A percentile compares a stretch with the other conserved stretches of the same genome.
Conservation (phyloP, 139 green algal species). For the Medakamo hakoo region DNA sequence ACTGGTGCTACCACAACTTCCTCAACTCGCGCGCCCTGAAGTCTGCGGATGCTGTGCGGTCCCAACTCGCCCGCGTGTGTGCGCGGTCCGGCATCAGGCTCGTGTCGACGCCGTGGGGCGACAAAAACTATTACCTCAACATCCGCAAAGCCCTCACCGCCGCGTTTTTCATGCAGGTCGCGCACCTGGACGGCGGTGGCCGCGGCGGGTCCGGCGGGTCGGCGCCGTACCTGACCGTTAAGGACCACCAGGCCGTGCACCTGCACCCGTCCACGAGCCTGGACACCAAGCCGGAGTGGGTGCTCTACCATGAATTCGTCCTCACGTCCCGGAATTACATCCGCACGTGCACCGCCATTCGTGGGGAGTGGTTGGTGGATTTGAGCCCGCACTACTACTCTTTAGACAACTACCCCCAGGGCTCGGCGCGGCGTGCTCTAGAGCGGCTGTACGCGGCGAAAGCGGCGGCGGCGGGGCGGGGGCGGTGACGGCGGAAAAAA, state of each 20-base stretch:
- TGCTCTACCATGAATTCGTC: slow-evolving; percentile 98
- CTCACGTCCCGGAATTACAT: slow-evolving; percentile 96
- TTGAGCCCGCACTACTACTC: slow-evolving; percentile 95
- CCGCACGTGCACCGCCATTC: slow-evolving; percentile 75
- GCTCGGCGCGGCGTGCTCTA: slow-evolving; percentile 62
- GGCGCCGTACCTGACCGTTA: slow-evolving; percentile 98
- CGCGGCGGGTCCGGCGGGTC: no score
- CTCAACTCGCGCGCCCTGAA: slow-evolving; percentile 86
- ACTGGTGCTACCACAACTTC: slow-evolving; percentile 96
- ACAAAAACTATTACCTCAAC: slow-evolving; percentile 88
- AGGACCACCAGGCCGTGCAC: slow-evolving; percentile 95
- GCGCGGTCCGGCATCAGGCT: slow-evolving; percentile 52
- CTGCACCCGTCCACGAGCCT: slow-evolving; percentile 90
- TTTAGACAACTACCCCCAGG: slow-evolving; percentile 81
- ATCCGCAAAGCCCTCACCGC: slow-evolving; percentile 86
- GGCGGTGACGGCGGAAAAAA: slow-evolving; percentile 22
- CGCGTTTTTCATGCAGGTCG: slow-evolving; percentile 98
- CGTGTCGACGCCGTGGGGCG: slow-evolving; percentile 71
- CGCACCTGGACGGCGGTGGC: slow-evolving; percentile 74
- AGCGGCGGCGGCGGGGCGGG: slow-evolving; percentile 8
- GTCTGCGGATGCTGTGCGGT: slow-evolving; percentile 82
- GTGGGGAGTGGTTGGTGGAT: slow-evolving; percentile 93
- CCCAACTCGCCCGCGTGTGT: slow-evolving; percentile 73
- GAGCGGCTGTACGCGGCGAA: slow-evolving; percentile 72
- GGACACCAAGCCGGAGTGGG: slow-evolving; percentile 92